Percentiles rank a stretch among this genome's conserved stretches.
phyloP scores from a whole-genome alignment of 164 flowering plant species.

The Magnolia sinica region DNA sequence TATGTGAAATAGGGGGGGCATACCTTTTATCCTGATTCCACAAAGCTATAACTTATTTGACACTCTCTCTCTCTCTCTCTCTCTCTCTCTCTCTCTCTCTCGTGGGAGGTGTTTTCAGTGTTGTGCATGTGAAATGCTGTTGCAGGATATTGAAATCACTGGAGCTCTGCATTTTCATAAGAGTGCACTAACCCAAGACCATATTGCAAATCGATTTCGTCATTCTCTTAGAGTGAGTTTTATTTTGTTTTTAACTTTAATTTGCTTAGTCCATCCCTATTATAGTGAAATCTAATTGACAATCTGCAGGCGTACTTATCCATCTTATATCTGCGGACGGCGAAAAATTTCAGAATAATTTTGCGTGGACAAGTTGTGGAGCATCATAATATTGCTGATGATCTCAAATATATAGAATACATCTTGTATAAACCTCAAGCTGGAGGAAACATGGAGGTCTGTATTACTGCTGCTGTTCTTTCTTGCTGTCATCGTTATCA shows the following conservation, averaged over 20 bases:
- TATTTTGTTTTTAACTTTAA: not conserved
- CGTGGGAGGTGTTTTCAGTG: not conserved
- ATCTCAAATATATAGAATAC: constrained; percentile 63
- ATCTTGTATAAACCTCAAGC: constrained; percentile 74
- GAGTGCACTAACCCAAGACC: constrained; percentile 39
- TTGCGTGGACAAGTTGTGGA: constrained; percentile 71
- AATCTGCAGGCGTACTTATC: constrained; percentile 60
- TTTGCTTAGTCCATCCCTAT: not conserved
- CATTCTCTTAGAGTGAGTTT: constrained; percentile 77
- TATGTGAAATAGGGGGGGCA: no score
- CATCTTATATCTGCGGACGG: constrained; percentile 70
- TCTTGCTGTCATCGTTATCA: not conserved
- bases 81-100: not conserved
- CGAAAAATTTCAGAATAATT: constrained; percentile 55
- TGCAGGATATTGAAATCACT: constrained; percentile 68
- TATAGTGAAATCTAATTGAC: not conserved
- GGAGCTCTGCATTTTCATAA: constrained; percentile 35
- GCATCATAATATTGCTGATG: constrained; percentile 73
- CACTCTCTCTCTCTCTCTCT: no score
- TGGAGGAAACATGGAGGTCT: constrained; percentile 63
- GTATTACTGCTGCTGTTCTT: not conserved
- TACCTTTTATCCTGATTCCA: no score
- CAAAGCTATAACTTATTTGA: not conserved
- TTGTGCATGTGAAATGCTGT: constrained; percentile 6
- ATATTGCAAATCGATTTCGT: constrained; percentile 57